A percentile compares a stretch with the other conserved stretches of the same genome.
Conservation (phyloP, 306 rosid species). For the Medicago ruthenica region DNA sequence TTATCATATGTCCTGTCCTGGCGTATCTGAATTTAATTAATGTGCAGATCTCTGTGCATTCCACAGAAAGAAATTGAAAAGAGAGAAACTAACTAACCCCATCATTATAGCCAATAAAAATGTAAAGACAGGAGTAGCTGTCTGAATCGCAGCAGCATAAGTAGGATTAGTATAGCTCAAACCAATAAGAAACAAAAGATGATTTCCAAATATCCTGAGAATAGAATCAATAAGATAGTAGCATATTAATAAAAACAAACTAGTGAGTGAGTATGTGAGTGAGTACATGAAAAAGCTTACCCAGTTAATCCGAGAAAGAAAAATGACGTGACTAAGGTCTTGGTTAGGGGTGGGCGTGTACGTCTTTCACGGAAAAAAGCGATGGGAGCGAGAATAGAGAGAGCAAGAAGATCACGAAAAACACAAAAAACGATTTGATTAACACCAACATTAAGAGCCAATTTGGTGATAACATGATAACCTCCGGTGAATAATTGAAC, state of each 20-base stretch:
- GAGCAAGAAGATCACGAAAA: slow-evolving; percentile 81
- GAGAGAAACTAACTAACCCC: slow-evolving; percentile 86
- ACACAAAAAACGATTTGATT: slow-evolving; percentile 89
- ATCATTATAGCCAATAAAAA: slow-evolving; percentile 81
- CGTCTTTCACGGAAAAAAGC: slow-evolving; percentile 87
- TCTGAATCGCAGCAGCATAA: slow-evolving; percentile 95
- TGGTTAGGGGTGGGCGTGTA: slow-evolving; percentile 78
- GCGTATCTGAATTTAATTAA: slow-evolving; percentile 25
- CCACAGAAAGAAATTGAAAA: slow-evolving; percentile 5
- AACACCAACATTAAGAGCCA: slow-evolving; percentile 88
- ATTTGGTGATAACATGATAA: slow-evolving; percentile 85
- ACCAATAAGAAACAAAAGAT: slow-evolving; percentile 96
- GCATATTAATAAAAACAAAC: slow-evolving; percentile 25
- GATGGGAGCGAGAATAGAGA: slow-evolving; percentile 77
- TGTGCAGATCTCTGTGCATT: slow-evolving; percentile 13
- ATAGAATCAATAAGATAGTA: slow-evolving; percentile 38
- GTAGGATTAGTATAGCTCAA: slow-evolving; percentile 98
- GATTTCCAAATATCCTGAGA: slow-evolving; percentile 92
- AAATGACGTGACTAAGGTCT: slow-evolving; percentile 59
- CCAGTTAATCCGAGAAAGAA: slow-evolving; percentile 95
- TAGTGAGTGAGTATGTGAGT: background rate
- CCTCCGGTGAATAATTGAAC: slow-evolving; percentile 88
- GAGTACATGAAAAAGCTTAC: slow-evolving; percentile 56
- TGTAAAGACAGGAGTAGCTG: slow-evolving; percentile 91
- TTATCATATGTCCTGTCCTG: slow-evolving; percentile 22